Conservation (phyloP, 176 grass and related monocot genomes). For the Avena insularis region DNA sequence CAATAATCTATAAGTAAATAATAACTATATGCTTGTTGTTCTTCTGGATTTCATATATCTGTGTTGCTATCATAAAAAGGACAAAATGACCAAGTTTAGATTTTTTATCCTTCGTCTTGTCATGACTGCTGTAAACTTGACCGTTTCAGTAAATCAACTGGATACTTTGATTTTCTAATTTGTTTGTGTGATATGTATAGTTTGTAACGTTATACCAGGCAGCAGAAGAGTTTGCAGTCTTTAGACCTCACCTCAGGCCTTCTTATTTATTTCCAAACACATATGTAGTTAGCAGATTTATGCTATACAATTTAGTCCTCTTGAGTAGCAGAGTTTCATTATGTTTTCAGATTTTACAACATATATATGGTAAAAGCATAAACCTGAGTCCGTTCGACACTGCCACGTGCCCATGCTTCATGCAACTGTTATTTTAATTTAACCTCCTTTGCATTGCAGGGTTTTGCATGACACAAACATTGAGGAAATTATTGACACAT, state of each 20-base stretch:
- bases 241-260: background rate
- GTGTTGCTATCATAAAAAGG: background rate
- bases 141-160: background rate
- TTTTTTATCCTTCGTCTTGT: background rate
- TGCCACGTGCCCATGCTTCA: conserved; percentile 12
- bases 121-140: background rate
- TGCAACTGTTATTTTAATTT: conserved; percentile 2
- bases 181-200: background rate
- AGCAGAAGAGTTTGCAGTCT: background rate
- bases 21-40: background rate
- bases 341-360: conserved; percentile 11
- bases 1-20: background rate
- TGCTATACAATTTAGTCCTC: conserved; percentile 22
- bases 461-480: conserved; percentile 62
- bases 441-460: conserved; percentile 49
- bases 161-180: background rate
- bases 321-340: background rate
- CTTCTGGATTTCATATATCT: background rate
- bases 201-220: background rate
- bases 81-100: background rate
- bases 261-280: background rate
- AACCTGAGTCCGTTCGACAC: background rate
- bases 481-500: conserved; percentile 91
- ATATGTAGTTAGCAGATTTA: background rate
- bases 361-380: conserved; percentile 3